Base-by-base conservation (phyloP, 2,329 filamentous ascomycete species). In the Calonectria honghensis region DNA sequence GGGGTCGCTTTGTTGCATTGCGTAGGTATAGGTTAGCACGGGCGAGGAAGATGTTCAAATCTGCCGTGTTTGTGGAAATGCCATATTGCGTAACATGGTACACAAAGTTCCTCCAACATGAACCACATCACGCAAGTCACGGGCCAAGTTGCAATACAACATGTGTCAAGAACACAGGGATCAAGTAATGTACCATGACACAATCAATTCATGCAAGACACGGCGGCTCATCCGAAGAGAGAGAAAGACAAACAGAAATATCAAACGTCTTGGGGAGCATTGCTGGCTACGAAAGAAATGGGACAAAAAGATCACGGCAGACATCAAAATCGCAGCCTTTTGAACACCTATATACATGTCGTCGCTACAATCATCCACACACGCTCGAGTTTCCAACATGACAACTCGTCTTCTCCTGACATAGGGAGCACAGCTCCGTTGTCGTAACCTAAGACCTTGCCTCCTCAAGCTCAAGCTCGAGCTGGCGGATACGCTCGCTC, bases 381-480 rank as follows among this genome's bases (percentile, higher is more conserved):
- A 69, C 69, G 37, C 31, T 39, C 66, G 69, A 70, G 48, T 74
- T 74, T 77, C 70, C 74, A 78, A 78, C 73, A 63, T 67, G 39
- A 41, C 41, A 51, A 31, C 57, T 66, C 68, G 41, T 65, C 61
- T 48, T 45, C 31, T 63, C 39, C 72, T n/a, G 9, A 14, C 6
- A 39, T n/a, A 67, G 29, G 32, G 50, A 70, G 67, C 70, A n/a
- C 72, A 70, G 70, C 68, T 74, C 64, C 16, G 29, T 20, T 31
- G 18, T 20, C 2, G 24, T 35, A 5, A 6, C 37, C 78, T 81
- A 93, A 77, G 92, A 93, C 79, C 90, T 87, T 29, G 90, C 88
- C 82, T 91, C 90, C 82, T 94, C 92, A 48, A 94, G 85, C 84
- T 94, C 92, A 67, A 94, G 86, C 85, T 94, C 92, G 73, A 94